phyloP scores from a whole-genome alignment of 1,139 yeast genomes.

The Pichiaceae sp. region DNA sequence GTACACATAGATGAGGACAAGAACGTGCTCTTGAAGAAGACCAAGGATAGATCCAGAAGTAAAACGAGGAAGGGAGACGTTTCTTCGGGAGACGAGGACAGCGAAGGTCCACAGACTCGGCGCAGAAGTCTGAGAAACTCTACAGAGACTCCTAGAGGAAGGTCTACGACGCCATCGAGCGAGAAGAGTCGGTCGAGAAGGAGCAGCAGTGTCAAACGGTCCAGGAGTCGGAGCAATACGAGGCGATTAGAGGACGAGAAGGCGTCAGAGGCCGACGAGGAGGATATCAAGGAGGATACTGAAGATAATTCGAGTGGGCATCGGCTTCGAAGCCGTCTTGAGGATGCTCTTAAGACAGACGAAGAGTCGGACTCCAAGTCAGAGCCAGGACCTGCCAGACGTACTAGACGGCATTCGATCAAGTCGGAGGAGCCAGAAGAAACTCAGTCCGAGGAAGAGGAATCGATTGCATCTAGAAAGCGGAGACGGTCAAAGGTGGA shows the following conservation, averaged over 20 bases:
- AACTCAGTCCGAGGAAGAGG: not conserved
- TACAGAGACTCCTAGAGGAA: conserved; percentile 3
- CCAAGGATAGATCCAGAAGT: not conserved
- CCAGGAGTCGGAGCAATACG: not conserved
- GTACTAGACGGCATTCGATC: conserved; percentile 2
- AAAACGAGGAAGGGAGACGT: conserved; percentile 1
- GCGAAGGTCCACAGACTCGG: not conserved
- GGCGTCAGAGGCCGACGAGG: conserved; percentile 3
- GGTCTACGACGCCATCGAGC: conserved; percentile 1
- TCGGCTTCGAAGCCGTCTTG: conserved; percentile 4
- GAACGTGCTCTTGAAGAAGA: conserved; percentile 1
- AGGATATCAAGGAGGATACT: conserved; percentile 4
- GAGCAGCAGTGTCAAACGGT: not conserved
- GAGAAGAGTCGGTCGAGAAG: not conserved
- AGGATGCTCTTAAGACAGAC: not conserved
- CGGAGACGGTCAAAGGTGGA: not conserved
- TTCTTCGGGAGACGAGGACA: not conserved
- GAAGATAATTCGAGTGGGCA: conserved; percentile 1
- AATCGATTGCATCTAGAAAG: not conserved
- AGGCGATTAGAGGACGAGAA: not conserved
- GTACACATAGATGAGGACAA: conserved; percentile 2
- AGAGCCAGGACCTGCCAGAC: not conserved
- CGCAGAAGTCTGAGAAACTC: not conserved
- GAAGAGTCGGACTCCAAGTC: not conserved
- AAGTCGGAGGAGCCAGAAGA: conserved; percentile 4